Evolutionary conservation across 345 rosid species (phyloP), one percentile per base, ranked within the genome.

Genomic region (Acer negundo): DNA sequence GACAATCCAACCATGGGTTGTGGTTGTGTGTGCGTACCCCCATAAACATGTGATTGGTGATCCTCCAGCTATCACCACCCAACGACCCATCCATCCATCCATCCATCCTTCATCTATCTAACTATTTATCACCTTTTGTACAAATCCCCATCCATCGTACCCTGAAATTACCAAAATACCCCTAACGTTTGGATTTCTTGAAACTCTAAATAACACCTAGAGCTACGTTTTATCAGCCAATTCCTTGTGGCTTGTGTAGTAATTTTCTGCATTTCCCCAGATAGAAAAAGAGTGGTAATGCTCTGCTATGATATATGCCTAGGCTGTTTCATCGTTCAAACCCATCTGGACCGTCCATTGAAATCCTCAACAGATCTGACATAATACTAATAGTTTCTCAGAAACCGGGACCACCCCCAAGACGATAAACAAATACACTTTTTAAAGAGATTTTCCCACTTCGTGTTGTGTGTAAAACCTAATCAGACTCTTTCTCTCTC

Each of bases 371-470:
- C 15, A 47, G 49, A 74, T 56, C 69, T 19, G 77, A 62, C 26
- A 47, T 8, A 62, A 62, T 15, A 24, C 58, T 19, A 0, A 22
- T 31, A 26, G 46, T 17, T 0, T 19, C 44, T 68, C 3, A 2
- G 7, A 49, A 64, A 62, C 46, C 51, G 62, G 26, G 44, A 71
- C 67, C 17, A 19, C 23, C 1, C 17, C 0, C 13, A 22, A 0
- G 24, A 71, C 9, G 58, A 63, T 6, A 63, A 24, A 62, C 16
- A 44, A 64, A 15, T 2, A 10, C 28, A 55, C 65, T 67, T 77
- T 77, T 69, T 73, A 63, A 65, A 58, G 59, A 75, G 65, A 82
- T 75, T 61, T 49, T 42, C n/a, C 80, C 74, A 19, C 80, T 58
- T 67, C 24, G 51, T 51, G 74, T 26, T 56, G 38, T 51, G 74